These are phyloP conservation scores for Plasmodium gonderi DNA, from an alignment of 169 alveolate genomes.

Conservation along the genomic window DNA sequence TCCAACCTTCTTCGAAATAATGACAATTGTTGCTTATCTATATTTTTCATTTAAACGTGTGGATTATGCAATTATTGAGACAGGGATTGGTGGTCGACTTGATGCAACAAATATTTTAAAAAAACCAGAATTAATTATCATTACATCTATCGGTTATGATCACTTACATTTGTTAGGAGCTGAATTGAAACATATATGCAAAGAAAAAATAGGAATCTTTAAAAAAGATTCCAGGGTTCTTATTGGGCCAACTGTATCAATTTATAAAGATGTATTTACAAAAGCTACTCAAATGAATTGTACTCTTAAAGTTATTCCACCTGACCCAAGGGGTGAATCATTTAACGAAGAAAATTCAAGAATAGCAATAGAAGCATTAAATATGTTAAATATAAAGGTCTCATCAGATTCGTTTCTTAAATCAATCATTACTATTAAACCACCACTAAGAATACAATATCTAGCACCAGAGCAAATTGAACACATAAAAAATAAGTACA, in stretches of 20 bases:
- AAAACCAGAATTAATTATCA: slow-evolving; percentile 86
- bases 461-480: slow-evolving; percentile 76
- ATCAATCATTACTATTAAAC: slow-evolving; percentile 70
- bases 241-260: slow-evolving; percentile 89
- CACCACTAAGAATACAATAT: slow-evolving; percentile 78
- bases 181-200: slow-evolving; percentile 87
- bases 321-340: slow-evolving; percentile 72
- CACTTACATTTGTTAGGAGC: slow-evolving; percentile 91
- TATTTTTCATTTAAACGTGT: slow-evolving; percentile 81
- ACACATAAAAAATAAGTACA: slow-evolving; percentile 8
- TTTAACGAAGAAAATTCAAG: slow-evolving; percentile 81
- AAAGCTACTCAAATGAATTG: slow-evolving; percentile 68
- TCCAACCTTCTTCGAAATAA: slow-evolving; percentile 84
- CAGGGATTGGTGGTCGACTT: slow-evolving; percentile 93
- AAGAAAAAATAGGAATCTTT: slow-evolving; percentile 92
- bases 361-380: slow-evolving; percentile 74
- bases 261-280: slow-evolving; percentile 75
- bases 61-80: slow-evolving; percentile 92
- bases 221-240: slow-evolving; percentile 84
- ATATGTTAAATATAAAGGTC: slow-evolving; percentile 28
- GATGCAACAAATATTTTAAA: slow-evolving; percentile 91
- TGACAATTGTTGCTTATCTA: slow-evolving; percentile 79
- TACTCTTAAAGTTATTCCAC: slow-evolving; percentile 16
- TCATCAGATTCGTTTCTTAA: slow-evolving; percentile 21
- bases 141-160: slow-evolving; percentile 93